Percentiles rank a stretch among this genome's conserved stretches.
Evolutionary conservation across 2,329 filamentous ascomycete genomes (phyloP).

Genomic region (Beauveria medogensis): DNA sequence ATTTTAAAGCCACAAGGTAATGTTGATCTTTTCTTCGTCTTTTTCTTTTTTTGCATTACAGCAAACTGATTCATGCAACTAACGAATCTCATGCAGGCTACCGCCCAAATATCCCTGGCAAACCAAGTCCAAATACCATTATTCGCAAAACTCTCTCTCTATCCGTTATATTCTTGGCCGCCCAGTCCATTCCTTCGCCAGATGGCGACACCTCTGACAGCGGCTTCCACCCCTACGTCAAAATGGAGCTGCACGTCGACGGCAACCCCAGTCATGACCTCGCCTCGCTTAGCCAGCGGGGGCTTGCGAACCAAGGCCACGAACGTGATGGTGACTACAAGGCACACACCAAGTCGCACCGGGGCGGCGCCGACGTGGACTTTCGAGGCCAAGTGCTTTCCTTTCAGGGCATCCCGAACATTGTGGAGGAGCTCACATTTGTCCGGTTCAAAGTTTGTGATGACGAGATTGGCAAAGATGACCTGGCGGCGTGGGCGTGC

Average conservation of each 20-base stretch:
- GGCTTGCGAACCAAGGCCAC: conserved; percentile 30
- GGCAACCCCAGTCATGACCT: conserved; percentile 35
- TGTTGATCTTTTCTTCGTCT: not conserved
- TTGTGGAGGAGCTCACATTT: conserved; percentile 65
- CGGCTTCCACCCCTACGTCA: conserved; percentile 71
- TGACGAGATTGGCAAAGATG: conserved; percentile 71
- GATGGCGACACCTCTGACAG: conserved; percentile 38
- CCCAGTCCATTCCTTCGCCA: conserved; percentile 65
- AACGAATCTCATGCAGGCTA: conserved; percentile 20
- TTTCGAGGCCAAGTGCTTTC: conserved; percentile 50
- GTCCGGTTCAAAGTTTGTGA: conserved; percentile 81
- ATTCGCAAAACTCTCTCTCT: conserved; percentile 56
- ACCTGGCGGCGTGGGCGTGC: conserved; percentile 80
- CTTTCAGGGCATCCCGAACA: conserved; percentile 46
- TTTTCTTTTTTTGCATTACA: not conserved
- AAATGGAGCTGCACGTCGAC: conserved; percentile 77
- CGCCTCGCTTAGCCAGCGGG: conserved; percentile 5
- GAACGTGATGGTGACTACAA: conserved; percentile 43
- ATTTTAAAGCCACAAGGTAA: conserved; percentile 71
- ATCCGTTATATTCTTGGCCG: conserved; percentile 65
- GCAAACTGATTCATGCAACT: not conserved
- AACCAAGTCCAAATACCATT: conserved; percentile 16
- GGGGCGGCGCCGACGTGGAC: conserved; percentile 54
- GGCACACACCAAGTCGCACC: conserved; percentile 48
- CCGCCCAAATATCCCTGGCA: conserved; percentile 19